A percentile compares a stretch with the other conserved stretches of the same genome.
Evolutionary conservation across 352 stramenopile genomes (phyloP).

Genomic region (Phytopythium oedochilum): DNA sequence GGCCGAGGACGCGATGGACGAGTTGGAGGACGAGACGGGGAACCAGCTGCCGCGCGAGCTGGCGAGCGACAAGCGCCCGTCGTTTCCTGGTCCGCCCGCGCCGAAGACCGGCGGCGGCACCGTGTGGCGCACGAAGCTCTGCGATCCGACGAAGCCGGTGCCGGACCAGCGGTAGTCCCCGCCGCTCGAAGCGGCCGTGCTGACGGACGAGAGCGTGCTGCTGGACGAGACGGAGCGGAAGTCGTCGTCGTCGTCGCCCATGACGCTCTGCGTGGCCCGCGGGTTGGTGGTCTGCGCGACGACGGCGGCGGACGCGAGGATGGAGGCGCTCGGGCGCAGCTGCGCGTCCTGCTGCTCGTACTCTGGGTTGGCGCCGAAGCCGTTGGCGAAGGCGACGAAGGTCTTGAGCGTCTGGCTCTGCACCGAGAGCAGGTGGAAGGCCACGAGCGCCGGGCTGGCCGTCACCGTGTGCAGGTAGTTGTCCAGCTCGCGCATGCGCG

Average conservation of each 20-base stretch:
- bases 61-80: constrained; percentile 10
- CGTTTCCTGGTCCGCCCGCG: constrained; percentile 23
- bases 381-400: constrained; percentile 70
- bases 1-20: constrained; percentile 14
- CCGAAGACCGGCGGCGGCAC: constrained; percentile 14
- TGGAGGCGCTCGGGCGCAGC: constrained; percentile 59
- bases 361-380: constrained; percentile 68
- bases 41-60: constrained; percentile 59
- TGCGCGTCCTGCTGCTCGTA: constrained; percentile 57
- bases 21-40: constrained; percentile 23
- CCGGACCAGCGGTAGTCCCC: constrained; percentile 79
- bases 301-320: constrained; percentile 41
- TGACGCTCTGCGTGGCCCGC: constrained; percentile 54
- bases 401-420: constrained; percentile 76
- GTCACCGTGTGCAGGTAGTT: constrained; percentile 68
- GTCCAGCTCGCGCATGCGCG: constrained; percentile 61
- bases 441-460: constrained; percentile 56
- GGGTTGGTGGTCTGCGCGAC: constrained; percentile 25
- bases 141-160: constrained; percentile 68
- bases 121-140: constrained; percentile 50
- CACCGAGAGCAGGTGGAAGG: constrained; percentile 68
- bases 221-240: constrained; percentile 72
- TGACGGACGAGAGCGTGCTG: constrained; percentile 58
- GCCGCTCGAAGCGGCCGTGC: constrained; percentile 28
- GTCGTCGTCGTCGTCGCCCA: constrained; percentile 75